These are phyloP conservation scores for Cutaneotrichosporon spelunceum DNA, from an alignment of 1,284 basidiomycete genomes.

Conservation along the genomic window DNA sequence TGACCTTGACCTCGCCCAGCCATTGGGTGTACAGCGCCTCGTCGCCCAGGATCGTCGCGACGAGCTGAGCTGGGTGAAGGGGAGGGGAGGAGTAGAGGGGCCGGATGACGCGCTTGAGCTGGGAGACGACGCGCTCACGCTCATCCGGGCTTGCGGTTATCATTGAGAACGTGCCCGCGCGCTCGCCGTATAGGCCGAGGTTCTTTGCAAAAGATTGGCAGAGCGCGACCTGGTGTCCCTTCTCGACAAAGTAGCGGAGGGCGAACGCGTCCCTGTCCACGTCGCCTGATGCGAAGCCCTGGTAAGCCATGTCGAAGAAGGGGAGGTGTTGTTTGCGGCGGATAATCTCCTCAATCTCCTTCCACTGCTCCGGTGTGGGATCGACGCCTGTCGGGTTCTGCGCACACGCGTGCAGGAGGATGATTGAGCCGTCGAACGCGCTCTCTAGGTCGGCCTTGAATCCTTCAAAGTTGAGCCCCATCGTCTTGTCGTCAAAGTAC, in stretches of 20 bases:
- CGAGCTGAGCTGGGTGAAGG: constrained; percentile 79
- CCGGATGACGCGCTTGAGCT: constrained; percentile 92
- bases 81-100: constrained; percentile 99
- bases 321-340: constrained; percentile 60
- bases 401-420: constrained; percentile 30
- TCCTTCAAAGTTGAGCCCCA: constrained; percentile 88
- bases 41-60: constrained; percentile 74
- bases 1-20: constrained; percentile 86
- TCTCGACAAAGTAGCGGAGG: constrained; percentile 85
- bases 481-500: constrained; percentile 92
- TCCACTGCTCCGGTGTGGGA: constrained; percentile 91
- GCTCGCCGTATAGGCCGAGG: constrained; percentile 97
- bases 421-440: constrained; percentile 54
- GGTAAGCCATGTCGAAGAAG: constrained; percentile 76
- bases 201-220: constrained; percentile 98
- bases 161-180: constrained; percentile 91
- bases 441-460: constrained; percentile 78
- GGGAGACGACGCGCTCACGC: constrained; percentile 84
- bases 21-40: constrained; percentile 78
- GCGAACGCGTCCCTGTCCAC: constrained; percentile 89
- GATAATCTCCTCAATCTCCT: constrained; percentile 80
- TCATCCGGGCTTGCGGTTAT: constrained; percentile 71
- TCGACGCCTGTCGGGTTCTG: constrained; percentile 98
- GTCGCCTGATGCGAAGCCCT: constrained; percentile 88
- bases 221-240: constrained; percentile 81